Base-by-base conservation (phyloP, 345 rosid genomes). In the Sapria himalayana region DNA sequence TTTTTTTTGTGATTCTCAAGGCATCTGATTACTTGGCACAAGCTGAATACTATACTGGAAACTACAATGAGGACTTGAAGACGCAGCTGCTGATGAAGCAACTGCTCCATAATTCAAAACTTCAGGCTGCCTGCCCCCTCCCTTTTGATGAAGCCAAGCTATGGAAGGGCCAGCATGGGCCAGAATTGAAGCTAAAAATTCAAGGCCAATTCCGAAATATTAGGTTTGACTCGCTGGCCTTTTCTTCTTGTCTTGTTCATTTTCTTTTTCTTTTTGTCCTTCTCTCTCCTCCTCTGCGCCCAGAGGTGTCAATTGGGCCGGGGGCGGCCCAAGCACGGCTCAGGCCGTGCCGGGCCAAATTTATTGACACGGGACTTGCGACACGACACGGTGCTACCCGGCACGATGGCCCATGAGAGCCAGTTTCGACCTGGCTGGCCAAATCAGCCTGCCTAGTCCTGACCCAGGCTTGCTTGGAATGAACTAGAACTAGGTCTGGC, bases 111-210 rank as follows among this genome's bases (percentile, higher is more conserved):
- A 62, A 84, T 45, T 64, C 81, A 33, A 66, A 75, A 53, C 67
- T 81, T 23, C 85, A 66, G 64, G 74, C 92, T 41, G 99, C 99
- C 29, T 84, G 95, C 51, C 93, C 99, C 6, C 60, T 79, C 31
- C 95, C 99, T 34, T 89, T 74, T 58, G 95, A 89, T 49, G 99
- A 89, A 64, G 99, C 95, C 35, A 77, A 84, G 63, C 61, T 89
- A 43, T 89, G 95, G 93, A 75, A 74, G 49, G 99, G 99, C 19
- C 81, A 73, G 63, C 67, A 71, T 39, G 99, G 99, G 32, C 99
- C 93, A 14, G 95, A 89, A 64, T 62, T 84, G 51, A 89, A 84
- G 45, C 73, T 66, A 61, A 62, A 69, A 52, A 72, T 74, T 59
- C 95, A 78, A 56, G 64, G 56, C 47, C 98, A 82, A 51, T 89